A percentile compares a stretch with the other conserved stretches of the same genome.
Evolutionary conservation across 352 stramenopile genomes (phyloP).

Genomic region (Globisporangium rhizosaccharum): DNA sequence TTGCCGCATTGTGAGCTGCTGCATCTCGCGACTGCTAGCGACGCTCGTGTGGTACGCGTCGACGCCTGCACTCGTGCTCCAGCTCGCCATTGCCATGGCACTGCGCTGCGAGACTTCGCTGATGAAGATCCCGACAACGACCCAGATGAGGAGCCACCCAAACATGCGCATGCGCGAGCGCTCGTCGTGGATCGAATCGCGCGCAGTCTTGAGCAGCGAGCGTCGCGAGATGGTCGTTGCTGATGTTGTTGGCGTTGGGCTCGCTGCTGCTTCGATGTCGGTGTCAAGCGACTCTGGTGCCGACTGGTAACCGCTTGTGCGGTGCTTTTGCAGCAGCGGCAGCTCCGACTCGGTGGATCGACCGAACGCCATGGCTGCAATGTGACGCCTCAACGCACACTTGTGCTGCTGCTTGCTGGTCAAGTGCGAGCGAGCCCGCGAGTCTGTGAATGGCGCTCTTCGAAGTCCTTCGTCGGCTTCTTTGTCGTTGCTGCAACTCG

Average conservation of each 20-base stretch:
- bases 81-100: constrained; percentile 9
- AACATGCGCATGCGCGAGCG: constrained; percentile 33
- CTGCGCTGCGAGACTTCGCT: constrained; percentile 21
- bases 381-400: neutral
- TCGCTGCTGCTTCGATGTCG: neutral
- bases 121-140: constrained; percentile 43
- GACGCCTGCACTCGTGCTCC: neutral
- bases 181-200: constrained; percentile 23
- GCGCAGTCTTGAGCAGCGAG: constrained; percentile 6
- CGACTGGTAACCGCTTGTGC: constrained; percentile 3
- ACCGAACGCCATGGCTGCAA: neutral
- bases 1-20: constrained; percentile 43
- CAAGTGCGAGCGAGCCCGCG: neutral
- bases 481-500: no score
- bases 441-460: neutral
- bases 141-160: constrained; percentile 40
- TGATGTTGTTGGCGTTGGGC: neutral
- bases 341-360: constrained; percentile 11
- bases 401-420: neutral
- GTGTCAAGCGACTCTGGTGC: neutral
- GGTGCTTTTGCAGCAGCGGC: constrained; percentile 16
- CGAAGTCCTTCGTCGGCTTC: no score
- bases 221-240: neutral
- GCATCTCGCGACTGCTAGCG: constrained; percentile 19
- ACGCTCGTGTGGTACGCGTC: constrained; percentile 12